Base-by-base conservation (phyloP, 371 early-diverging fungal species). In the Syncephalastrum contaminatum region DNA sequence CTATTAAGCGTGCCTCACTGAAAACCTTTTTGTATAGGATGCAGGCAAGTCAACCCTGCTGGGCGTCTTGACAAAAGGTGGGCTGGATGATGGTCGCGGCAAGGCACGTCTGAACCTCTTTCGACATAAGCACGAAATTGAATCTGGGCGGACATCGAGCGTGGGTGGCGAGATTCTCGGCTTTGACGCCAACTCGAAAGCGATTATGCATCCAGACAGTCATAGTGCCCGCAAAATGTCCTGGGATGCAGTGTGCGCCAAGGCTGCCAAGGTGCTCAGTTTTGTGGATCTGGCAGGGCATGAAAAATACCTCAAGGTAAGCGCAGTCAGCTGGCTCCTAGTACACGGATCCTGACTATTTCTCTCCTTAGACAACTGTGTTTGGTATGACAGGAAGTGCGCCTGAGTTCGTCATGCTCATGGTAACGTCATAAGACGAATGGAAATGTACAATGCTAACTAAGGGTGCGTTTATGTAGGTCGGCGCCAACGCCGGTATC, bases 201-300 rank as follows among this genome's bases (percentile, higher is more conserved):
- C 74, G 1, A 63, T 79, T 14, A 43, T 65, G 21, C 64, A 83
- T 21, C 64, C 85, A 20, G 36, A 30, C 10, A 30, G 12, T 8
- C 36, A 30, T 8, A 30, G 36, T 30, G 53, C 56, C 0, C 75
- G 86, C 27, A 88, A 85, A 53, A 56, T 85, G 53, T 83, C 82
- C 4, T 93, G 94, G 94, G 91, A 93, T 41, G 90, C 91, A 43
- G 88, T 94, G 48, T 89, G 90, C 62, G 61, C 49, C 4, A 66
- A 72, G 46, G 84, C 94, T 4, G 82, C 90, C 20, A 95, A 95
- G 75, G 85, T 94, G 10, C 66, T 95, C 10, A 84, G 88, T 22
- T 94, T 95, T 69, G 82, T 92, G 22, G 96, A 96, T 75, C 71
- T 94, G 43, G 94, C 94, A 41, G 96, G 96, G 6, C 95, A 96